Base-by-base conservation (phyloP, 495 filamentous ascomycete species). In the Aspergillus wentii region DNA sequence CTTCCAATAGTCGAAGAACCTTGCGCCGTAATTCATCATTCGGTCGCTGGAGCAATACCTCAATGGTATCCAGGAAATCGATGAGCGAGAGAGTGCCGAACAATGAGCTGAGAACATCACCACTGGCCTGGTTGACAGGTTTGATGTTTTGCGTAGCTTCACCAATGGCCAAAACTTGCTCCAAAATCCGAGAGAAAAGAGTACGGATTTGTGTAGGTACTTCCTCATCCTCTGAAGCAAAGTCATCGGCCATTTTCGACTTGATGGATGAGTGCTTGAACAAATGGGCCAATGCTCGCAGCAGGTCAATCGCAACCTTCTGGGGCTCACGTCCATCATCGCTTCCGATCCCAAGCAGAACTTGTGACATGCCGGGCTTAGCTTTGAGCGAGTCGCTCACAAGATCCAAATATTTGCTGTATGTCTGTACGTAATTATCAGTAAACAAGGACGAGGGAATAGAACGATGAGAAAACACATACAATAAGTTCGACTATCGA, bases 61-160 rank as follows among this genome's bases (percentile, higher is more conserved):
- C 84, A 29, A 91, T 81, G 14, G 86, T 85, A 50, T 84, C 82
- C 48, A 95, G 78, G 62, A 96, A 88, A 59, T 94, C 86, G 25
- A 77, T 70, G 6, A 85, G 86, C 3, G 88, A 88, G 30, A 95
- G 69, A 11, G 94, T 75, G 33, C 83, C 77, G 13, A 98, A 72
- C 5, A 92, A 66, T 19, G 81, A 75, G 19, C 83, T 75, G 33
- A 96, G 68, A 5, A 86, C 75, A 21, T 86, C 78, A 20, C 74
- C 76, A 49, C 80, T 82, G 26, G 76, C 70, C 49, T 72, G 75
- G 47, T 79, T 74, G 7, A 89, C 65, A 41, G 57, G 61, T 56
- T 78, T 82, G 56, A 75, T 79, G 28, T 50, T 65, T 51, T 77
- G 78, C 42, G 79, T 63, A 1, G 67, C 69, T 37, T 82, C 74